These are phyloP conservation scores for Venturia carpophila DNA, from an alignment of 2,329 filamentous ascomycete species.

Conservation along the genomic window DNA sequence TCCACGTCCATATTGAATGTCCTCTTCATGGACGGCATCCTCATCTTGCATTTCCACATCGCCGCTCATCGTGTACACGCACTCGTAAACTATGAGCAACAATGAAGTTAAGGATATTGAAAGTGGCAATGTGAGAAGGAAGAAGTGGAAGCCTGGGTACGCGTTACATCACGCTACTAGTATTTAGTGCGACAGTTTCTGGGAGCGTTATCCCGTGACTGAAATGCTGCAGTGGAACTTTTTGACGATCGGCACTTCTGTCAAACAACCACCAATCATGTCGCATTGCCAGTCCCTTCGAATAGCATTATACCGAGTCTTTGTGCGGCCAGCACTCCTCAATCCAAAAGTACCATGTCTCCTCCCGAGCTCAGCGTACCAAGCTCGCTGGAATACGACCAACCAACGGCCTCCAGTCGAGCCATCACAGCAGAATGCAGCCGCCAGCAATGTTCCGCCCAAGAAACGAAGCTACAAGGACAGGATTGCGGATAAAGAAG, in stretches of 20 bases:
- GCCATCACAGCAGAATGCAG: not conserved
- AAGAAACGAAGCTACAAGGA: slow-evolving; percentile 14
- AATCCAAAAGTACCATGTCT: not conserved
- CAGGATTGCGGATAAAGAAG: slow-evolving; percentile 9
- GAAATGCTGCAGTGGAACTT: not conserved
- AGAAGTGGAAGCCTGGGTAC: not conserved
- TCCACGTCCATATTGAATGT: slow-evolving; percentile 42
- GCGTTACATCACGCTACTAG: not conserved
- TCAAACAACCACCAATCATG: slow-evolving; percentile 1
- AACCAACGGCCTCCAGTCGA: not conserved
- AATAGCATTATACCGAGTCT: slow-evolving; percentile 14
- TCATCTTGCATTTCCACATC: slow-evolving; percentile 34
- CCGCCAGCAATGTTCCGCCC: not conserved
- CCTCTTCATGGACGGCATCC: slow-evolving; percentile 40
- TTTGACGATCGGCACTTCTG: not conserved
- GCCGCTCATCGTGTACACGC: slow-evolving; percentile 24
- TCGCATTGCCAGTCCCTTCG: slow-evolving; percentile 13
- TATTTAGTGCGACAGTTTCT: too few species aligned
- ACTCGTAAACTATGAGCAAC: not conserved
- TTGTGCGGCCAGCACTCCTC: slow-evolving; percentile 9
- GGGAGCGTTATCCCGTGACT: not conserved
- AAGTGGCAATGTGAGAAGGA: not conserved
- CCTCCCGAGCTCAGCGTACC: not conserved
- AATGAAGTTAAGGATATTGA: not conserved
- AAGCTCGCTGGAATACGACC: not conserved